Percentiles rank a stretch among this genome's conserved stretches.
Conservation (phyloP, 1,284 basidiomycete genomes). For the Naganishia sp. region DNA sequence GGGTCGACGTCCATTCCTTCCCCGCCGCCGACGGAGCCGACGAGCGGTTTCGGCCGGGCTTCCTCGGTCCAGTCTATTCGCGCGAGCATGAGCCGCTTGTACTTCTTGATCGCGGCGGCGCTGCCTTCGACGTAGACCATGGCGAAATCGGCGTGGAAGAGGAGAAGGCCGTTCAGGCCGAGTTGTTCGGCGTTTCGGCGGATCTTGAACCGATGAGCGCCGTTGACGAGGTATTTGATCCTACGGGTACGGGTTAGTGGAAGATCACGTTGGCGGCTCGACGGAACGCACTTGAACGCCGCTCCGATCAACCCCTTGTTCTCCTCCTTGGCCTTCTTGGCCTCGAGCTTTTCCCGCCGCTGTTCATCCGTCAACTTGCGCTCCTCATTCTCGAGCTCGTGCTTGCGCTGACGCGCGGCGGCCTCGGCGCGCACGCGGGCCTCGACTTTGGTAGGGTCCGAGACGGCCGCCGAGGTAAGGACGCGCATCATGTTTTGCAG, state of each 20-base stretch:
- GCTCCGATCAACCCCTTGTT: conserved; percentile 81
- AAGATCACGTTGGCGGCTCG: neutral
- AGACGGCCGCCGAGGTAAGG: conserved; percentile 90
- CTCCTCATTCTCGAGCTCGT: conserved; percentile 88
- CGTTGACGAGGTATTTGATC: conserved; percentile 85
- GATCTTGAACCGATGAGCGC: conserved; percentile 93
- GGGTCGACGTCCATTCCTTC: conserved; percentile 53
- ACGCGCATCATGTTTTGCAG: conserved; percentile 98
- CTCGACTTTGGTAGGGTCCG: conserved; percentile 95
- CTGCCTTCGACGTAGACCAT: conserved; percentile 94
- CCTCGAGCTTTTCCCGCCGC: conserved; percentile 78
- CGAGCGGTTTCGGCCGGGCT: conserved; percentile 69
- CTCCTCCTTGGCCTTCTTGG: conserved; percentile 80
- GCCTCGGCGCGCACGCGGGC: conserved; percentile 92
- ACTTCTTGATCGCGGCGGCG: conserved; percentile 79
- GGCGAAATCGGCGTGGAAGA: conserved; percentile 85
- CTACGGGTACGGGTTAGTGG: conserved; percentile 52
- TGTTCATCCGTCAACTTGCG: conserved; percentile 90
- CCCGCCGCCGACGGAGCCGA: conserved; percentile 60
- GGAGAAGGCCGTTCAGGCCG: conserved; percentile 80
- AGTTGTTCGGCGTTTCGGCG: conserved; percentile 92
- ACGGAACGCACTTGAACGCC: conserved; percentile 76
- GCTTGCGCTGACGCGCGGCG: conserved; percentile 78
- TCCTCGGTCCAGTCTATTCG: conserved; percentile 95
- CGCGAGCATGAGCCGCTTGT: conserved; percentile 81